These are phyloP conservation scores for Cocos nucifera DNA, from an alignment of 176 grass and related monocot species.

Conservation along the genomic window DNA sequence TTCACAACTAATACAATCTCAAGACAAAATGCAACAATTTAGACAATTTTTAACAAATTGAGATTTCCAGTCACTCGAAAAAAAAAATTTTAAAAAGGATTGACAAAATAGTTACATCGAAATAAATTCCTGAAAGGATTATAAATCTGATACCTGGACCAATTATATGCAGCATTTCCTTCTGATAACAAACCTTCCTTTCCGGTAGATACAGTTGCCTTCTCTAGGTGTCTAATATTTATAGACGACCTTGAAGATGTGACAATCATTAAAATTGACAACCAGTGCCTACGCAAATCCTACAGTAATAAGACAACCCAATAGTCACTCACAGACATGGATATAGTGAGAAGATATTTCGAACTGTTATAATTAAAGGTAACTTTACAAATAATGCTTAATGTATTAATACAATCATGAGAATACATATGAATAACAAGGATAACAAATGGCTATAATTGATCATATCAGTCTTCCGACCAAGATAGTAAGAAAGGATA, in stretches of 20 bases:
- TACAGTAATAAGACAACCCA: conserved; percentile 14
- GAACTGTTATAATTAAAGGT: not conserved
- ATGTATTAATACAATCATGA: too few species aligned
- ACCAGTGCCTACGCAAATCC: conserved; percentile 94
- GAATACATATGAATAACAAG: too few species aligned
- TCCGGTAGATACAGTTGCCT: conserved; percentile 87
- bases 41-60: too few species aligned
- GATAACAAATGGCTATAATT: too few species aligned
- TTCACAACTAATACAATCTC: too few species aligned
- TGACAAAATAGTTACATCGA: too few species aligned
- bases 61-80: too few species aligned
- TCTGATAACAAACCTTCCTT: conserved; percentile 94
- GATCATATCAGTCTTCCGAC: too few species aligned
- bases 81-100: too few species aligned
- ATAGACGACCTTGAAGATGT: conserved; percentile 89
- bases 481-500: too few species aligned
- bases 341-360: not conserved
- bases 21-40: too few species aligned
- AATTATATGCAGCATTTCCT: conserved; percentile 98
- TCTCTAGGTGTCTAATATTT: conserved; percentile 97
- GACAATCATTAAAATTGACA: conserved; percentile 97
- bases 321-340: not conserved
- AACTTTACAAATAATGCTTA: not conserved
- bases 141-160: conserved; percentile 60
- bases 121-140: not conserved